phyloP scores from a whole-genome alignment of 2,329 filamentous ascomycete species.

The Epichloe baconii region DNA sequence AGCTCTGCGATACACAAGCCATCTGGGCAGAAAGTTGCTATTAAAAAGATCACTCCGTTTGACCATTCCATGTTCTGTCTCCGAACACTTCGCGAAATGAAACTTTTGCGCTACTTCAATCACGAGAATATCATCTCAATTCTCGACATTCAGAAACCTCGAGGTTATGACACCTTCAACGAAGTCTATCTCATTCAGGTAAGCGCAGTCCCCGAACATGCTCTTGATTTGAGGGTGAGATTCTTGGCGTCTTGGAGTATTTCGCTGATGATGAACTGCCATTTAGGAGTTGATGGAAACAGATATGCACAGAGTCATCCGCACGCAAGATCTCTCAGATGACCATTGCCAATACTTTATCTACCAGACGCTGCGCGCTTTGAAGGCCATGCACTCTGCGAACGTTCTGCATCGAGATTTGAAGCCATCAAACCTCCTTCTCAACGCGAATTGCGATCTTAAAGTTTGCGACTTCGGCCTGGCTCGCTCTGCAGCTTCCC shows the following conservation, averaged over 20 bases:
- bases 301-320: constrained; percentile 98
- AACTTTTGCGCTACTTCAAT: constrained; percentile 96
- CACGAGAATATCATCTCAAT: constrained; percentile 99
- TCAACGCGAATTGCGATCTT: constrained; percentile 97
- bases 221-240: background rate
- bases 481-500: constrained; percentile 86
- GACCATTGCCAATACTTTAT: constrained; percentile 99
- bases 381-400: constrained; percentile 99
- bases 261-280: background rate
- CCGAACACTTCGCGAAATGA: constrained; percentile 96
- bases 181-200: constrained; percentile 99
- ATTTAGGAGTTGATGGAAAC: constrained; percentile 93
- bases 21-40: constrained; percentile 94
- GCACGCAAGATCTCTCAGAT: constrained; percentile 94
- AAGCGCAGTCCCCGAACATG: constrained; percentile 14
- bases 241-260: background rate
- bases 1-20: constrained; percentile 97
- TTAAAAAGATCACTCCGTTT: constrained; percentile 99
- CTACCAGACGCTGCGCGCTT: constrained; percentile 92
- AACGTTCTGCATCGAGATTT: constrained; percentile 96
- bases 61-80: constrained; percentile 99
- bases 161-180: constrained; percentile 90
- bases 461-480: constrained; percentile 99
- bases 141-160: constrained; percentile 94
- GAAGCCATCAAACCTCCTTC: constrained; percentile 90